phyloP scores from a whole-genome alignment of 805 yeast species.

The Saccharomyces paradoxus region DNA sequence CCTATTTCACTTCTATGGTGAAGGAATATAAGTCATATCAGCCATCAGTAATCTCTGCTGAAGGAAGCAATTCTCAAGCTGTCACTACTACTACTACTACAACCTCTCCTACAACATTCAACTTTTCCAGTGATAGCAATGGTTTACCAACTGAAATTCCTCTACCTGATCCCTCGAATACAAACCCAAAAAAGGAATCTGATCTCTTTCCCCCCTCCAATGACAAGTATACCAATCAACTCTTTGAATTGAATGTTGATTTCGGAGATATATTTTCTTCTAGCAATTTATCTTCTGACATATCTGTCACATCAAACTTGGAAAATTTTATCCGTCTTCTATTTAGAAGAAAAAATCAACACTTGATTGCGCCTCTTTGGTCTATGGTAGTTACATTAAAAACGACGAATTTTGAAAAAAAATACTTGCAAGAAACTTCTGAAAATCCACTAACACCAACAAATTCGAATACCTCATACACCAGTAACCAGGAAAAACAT shows the following conservation, averaged over 20 bases:
- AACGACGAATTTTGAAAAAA: constrained; percentile 41
- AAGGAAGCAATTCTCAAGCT: constrained; percentile 19
- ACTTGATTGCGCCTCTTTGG: constrained; percentile 44
- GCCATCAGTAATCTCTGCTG: constrained; percentile 18
- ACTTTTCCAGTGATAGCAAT: background rate
- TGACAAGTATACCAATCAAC: constrained; percentile 15
- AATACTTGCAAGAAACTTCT: constrained; percentile 35
- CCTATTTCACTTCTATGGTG: constrained; percentile 18
- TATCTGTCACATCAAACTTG: constrained; percentile 21
- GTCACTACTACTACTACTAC: constrained; percentile 16
- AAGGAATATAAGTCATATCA: constrained; percentile 18
- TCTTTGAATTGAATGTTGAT: constrained; percentile 17
- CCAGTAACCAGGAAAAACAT: background rate
- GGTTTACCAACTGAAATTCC: background rate
- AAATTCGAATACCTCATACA: constrained; percentile 5
- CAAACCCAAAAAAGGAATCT: background rate
- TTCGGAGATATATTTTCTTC: constrained; percentile 5
- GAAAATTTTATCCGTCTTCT: constrained; percentile 27
- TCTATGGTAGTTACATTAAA: constrained; percentile 42
- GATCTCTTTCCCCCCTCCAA: background rate
- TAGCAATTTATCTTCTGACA: constrained; percentile 12
- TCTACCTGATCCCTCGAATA: background rate
- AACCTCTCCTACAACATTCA: background rate
- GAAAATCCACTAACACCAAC: constrained; percentile 8
- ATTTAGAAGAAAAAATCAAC: constrained; percentile 23